phyloP scores from a whole-genome alignment of 192 early-diverging fungal genomes.

The Rhizoclosmatium sp. region DNA sequence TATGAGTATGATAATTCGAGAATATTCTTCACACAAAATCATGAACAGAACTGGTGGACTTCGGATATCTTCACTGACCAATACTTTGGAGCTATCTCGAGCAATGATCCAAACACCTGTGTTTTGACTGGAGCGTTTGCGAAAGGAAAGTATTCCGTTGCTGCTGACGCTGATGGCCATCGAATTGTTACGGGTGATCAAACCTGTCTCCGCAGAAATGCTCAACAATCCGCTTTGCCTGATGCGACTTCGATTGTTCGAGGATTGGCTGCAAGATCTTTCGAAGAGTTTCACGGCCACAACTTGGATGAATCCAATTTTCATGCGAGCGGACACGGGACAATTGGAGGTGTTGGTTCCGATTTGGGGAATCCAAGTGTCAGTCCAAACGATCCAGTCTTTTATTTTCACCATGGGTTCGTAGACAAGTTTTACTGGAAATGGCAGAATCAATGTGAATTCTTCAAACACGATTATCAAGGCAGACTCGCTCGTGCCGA shows the following conservation, averaged over 20 bases:
- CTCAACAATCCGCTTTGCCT: background rate
- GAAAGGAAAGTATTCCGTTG: background rate
- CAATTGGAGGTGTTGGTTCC: background rate
- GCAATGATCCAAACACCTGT: constrained; percentile 16
- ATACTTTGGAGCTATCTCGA: constrained; percentile 3
- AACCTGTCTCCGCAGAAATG: constrained; percentile 25
- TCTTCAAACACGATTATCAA: constrained; percentile 11
- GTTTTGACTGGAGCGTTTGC: constrained; percentile 15
- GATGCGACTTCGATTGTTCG: constrained; percentile 2
- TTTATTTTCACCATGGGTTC: constrained; percentile 17
- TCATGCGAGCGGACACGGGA: constrained; percentile 13
- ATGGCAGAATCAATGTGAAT: constrained; percentile 6
- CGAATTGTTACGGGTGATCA: background rate
- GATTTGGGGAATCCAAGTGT: constrained; percentile 7
- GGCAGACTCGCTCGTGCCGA: background rate
- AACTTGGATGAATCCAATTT: background rate
- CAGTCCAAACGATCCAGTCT: constrained; percentile 20
- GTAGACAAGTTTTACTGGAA: constrained; percentile 25
- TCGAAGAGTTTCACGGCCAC: constrained; percentile 1
- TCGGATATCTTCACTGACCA: constrained; percentile 14
- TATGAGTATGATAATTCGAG: background rate
- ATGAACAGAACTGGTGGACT: constrained; percentile 26
- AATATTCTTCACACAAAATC: background rate
- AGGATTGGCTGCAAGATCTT: background rate
- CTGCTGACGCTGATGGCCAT: constrained; percentile 3